Evolutionary conservation across 495 filamentous ascomycete species (phyloP), one percentile per base, ranked within the genome.

Genomic region (Talaromyces stipitatus): DNA sequence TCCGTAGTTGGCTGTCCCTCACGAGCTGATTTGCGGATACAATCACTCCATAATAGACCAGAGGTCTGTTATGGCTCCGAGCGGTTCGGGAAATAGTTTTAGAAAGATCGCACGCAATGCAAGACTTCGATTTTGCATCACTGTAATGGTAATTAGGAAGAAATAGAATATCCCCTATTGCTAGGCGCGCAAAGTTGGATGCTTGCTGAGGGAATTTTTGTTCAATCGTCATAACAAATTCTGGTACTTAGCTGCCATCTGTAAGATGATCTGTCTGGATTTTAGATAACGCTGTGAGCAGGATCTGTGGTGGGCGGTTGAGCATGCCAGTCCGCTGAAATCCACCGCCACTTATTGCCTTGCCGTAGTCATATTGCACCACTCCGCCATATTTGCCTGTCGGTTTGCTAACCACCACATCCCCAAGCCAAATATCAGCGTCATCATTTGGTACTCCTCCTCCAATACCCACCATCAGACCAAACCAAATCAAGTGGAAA

Each of bases 21-120:
- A 76, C 69, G 11, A 76, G 70, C 51, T 66, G 61, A 54, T 72
- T 73, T 9, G 64, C 73, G 9, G 69, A 78, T 14, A 62, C 72
- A 58, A 78, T 73, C 7, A 63, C 61, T n/a, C 74, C 71, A 41
- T 75, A 76, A 56, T 74, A 71, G 47, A 76, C 68, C 27, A 32
- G 33, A 1, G 51, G 51, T 27, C 12, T 52, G 51, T 64, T 30
- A 23, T 59, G 22, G 9, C 55, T 55, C 51, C 61, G 46, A 6
- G 53, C 12, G 33, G 46, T 45, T 43, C 64, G 61, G 8, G 28
- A 16, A 30, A 58, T 24, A 26, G 66, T 29, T 53, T 60, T 51
- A 8, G 45, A 28, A 38, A 27, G 14, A 45, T 66, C 58, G 36
- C 66, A 67, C 16, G 56, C 12, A 0, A 32, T n/a, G 51, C 67